Conservation (phyloP, 352 stramenopile genomes). For the Pythium rishiriense region DNA sequence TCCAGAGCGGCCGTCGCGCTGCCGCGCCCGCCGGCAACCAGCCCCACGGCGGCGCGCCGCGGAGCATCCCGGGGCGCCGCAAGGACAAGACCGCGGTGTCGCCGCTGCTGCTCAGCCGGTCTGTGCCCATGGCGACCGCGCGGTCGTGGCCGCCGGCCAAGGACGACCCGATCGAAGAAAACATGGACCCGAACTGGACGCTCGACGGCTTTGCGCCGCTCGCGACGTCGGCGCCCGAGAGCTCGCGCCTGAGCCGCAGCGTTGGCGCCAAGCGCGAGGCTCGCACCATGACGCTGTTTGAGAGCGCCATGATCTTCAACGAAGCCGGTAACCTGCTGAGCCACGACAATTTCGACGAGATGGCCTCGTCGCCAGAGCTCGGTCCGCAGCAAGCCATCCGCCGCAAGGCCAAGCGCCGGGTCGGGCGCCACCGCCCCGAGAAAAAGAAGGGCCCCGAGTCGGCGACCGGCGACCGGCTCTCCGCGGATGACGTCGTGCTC, state of each 20-base stretch:
- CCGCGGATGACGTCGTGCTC: conserved; percentile 66
- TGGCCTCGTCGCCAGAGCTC: conserved; percentile 55
- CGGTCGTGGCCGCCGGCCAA: conserved; percentile 54
- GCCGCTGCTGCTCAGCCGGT: conserved; percentile 40
- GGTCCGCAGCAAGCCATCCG: conserved; percentile 31
- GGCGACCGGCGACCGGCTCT: conserved; percentile 34
- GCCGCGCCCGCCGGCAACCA: conserved; percentile 13
- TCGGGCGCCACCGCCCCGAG: conserved; percentile 57
- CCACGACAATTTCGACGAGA: conserved; percentile 70
- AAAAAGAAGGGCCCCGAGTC: conserved; percentile 35
- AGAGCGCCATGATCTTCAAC: conserved; percentile 79
- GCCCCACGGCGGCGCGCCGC: conserved; percentile 28
- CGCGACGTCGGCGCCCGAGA: conserved; percentile 49
- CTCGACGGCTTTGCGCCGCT: conserved; percentile 23
- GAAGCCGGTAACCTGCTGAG: conserved; percentile 67
- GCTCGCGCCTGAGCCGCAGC: conserved; percentile 30
- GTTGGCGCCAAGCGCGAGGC: conserved; percentile 43
- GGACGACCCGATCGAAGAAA: conserved; percentile 34
- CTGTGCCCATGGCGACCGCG: conserved; percentile 36
- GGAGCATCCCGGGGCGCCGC: conserved; percentile 40
- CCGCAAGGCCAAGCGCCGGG: conserved; percentile 60
- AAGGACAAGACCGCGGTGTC: conserved; percentile 16
- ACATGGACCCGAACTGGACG: conserved; percentile 32
- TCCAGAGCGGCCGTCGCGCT: conserved; percentile 25
- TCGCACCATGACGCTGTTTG: conserved; percentile 76